A percentile compares a stretch with the other conserved stretches of the same genome.
phyloP scores from a whole-genome alignment of 1,284 basidiomycete genomes.

The Apiotrichum akiyoshidainum region DNA sequence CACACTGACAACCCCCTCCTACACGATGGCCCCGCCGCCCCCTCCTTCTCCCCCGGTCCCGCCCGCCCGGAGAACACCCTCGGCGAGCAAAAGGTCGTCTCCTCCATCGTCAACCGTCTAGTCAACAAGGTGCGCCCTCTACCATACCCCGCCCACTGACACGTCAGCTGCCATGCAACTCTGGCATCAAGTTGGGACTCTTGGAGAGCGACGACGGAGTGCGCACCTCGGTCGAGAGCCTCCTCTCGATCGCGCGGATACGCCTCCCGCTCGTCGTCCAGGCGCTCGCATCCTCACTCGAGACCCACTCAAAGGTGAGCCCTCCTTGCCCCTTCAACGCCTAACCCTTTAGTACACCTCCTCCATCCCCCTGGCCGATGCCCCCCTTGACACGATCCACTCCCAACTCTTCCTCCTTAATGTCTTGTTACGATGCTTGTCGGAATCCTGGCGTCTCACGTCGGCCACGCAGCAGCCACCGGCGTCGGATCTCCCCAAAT shows the following conservation, averaged over 20 bases:
- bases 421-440: conserved; percentile 70
- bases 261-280: conserved; percentile 73
- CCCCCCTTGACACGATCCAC: conserved; percentile 71
- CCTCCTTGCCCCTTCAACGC: not conserved
- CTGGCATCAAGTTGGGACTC: conserved; percentile 66
- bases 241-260: conserved; percentile 72
- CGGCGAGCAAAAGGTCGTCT: conserved; percentile 41
- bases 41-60: not conserved
- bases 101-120: conserved; percentile 35
- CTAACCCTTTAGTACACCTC: conserved; percentile 46
- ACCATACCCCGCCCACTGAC: conserved; percentile 7
- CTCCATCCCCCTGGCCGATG: conserved; percentile 44
- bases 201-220: conserved; percentile 71
- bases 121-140: conserved; percentile 41
- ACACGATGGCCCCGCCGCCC: conserved; percentile 13
- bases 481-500: conserved; percentile 35
- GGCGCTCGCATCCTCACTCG: conserved; percentile 70
- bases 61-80: conserved; percentile 13
- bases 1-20: conserved; percentile 21
- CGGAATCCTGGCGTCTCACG: conserved; percentile 65
- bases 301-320: conserved; percentile 68
- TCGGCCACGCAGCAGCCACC: conserved; percentile 18
- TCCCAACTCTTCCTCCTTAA: conserved; percentile 87
- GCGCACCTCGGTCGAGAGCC: conserved; percentile 68
- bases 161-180: conserved; percentile 74